Percentiles rank a stretch among this genome's conserved stretches.
Evolutionary conservation across 768 basidiomycete genomes (phyloP).

Genomic region (Suillus ampliporus): DNA sequence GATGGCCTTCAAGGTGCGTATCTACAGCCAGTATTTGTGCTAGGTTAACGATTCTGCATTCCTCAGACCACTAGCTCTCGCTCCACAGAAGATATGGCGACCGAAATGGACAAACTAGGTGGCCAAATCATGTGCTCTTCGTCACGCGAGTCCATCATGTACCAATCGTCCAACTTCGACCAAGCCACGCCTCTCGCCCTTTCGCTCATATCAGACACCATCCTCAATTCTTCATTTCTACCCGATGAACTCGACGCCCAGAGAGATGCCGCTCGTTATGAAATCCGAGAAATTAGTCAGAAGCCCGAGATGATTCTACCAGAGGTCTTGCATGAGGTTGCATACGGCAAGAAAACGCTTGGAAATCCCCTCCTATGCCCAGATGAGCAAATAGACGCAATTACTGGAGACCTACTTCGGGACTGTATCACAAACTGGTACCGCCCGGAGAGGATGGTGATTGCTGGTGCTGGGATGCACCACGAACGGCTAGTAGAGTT

Average conservation of each 20-base stretch:
- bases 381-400: slow-evolving; percentile 73
- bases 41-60: slow-evolving; percentile 11
- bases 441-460: slow-evolving; percentile 91
- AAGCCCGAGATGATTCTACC: slow-evolving; percentile 96
- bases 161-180: slow-evolving; percentile 95
- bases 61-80: slow-evolving; percentile 74
- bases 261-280: slow-evolving; percentile 87
- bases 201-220: slow-evolving; percentile 90
- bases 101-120: slow-evolving; percentile 81
- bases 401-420: slow-evolving; percentile 67
- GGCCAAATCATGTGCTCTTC: slow-evolving; percentile 93
- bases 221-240: slow-evolving; percentile 76
- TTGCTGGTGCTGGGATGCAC: slow-evolving; percentile 91
- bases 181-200: slow-evolving; percentile 81
- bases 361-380: slow-evolving; percentile 94
- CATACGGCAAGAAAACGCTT: slow-evolving; percentile 75
- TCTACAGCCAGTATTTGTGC: slow-evolving; percentile 5
- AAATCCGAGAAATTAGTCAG: slow-evolving; percentile 82
- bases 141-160: slow-evolving; percentile 94
- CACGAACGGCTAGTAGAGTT: slow-evolving; percentile 90
- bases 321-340: slow-evolving; percentile 86
- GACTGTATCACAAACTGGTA: slow-evolving; percentile 83
- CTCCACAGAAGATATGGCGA: slow-evolving; percentile 78
- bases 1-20: slow-evolving; percentile 92
- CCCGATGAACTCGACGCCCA: slow-evolving; percentile 83